phyloP scores from a whole-genome alignment of 2,329 filamentous ascomycete species.

The Bipolaris oryzae region DNA sequence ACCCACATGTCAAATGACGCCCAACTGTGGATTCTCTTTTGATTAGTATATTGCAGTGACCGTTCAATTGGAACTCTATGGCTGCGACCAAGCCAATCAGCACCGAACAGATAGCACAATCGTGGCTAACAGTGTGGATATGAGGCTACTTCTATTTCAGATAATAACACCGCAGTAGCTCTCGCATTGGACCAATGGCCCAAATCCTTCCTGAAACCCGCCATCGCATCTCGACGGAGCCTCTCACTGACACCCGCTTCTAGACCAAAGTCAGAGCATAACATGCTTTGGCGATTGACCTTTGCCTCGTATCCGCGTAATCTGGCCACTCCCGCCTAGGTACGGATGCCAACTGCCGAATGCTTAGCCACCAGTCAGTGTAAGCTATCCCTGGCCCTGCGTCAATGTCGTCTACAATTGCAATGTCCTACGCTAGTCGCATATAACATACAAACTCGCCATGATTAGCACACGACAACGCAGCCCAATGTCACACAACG shows the following conservation, averaged over 20 bases:
- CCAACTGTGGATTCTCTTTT: neutral
- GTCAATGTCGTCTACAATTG: neutral
- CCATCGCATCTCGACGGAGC: neutral
- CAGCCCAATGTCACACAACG: neutral
- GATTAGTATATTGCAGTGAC: slow-evolving; percentile 1
- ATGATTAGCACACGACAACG: neutral
- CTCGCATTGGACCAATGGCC: neutral
- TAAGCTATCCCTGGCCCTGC: neutral
- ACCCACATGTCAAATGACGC: slow-evolving; percentile 13
- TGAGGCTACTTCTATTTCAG: neutral
- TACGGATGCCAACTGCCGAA: neutral
- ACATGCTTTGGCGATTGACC: neutral
- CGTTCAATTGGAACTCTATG: neutral
- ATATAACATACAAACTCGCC: neutral
- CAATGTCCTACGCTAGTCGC: neutral
- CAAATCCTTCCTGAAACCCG: neutral
- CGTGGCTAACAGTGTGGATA: neutral
- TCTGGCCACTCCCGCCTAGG: neutral
- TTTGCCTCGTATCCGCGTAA: neutral
- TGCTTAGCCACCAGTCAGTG: neutral
- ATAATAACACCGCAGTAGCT: neutral
- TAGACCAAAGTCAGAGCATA: neutral
- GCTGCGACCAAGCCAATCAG: neutral
- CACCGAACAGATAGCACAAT: neutral
- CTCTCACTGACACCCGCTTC: neutral